A percentile compares a stretch with the other conserved stretches of the same genome.
phyloP scores from a whole-genome alignment of 192 early-diverging fungal species.

The Podila epicladia region DNA sequence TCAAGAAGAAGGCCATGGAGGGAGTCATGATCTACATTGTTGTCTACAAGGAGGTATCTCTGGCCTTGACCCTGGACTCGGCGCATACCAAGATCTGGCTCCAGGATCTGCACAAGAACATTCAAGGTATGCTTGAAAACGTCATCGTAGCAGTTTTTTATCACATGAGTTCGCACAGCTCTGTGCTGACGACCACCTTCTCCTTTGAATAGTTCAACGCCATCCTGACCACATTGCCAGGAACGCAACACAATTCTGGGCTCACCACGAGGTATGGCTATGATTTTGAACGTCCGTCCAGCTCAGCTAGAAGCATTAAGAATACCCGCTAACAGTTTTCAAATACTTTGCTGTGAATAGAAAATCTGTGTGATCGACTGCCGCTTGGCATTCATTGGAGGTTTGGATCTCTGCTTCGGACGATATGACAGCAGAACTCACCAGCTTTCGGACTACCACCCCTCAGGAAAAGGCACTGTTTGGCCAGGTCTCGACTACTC shows the following conservation, averaged over 20 bases:
- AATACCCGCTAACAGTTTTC: neutral
- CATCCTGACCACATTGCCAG: constrained; percentile 84
- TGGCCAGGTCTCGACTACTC: constrained; percentile 83
- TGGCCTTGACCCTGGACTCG: constrained; percentile 81
- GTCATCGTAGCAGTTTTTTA: neutral
- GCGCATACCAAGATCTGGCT: constrained; percentile 81
- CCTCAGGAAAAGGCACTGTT: constrained; percentile 50
- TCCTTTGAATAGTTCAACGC: constrained; percentile 66
- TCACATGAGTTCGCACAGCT: neutral
- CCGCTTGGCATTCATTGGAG: constrained; percentile 85
- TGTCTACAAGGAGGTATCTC: constrained; percentile 87
- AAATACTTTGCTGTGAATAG: constrained; percentile 27
- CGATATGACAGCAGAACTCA: constrained; percentile 84
- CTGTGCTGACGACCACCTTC: neutral
- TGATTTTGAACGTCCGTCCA: neutral
- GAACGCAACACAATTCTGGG: constrained; percentile 89
- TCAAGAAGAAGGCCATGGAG: constrained; percentile 84
- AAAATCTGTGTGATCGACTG: constrained; percentile 86
- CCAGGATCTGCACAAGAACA: constrained; percentile 77
- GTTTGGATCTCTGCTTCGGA: constrained; percentile 88
- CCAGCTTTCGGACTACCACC: constrained; percentile 74
- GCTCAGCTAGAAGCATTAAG: neutral
- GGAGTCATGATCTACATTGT: constrained; percentile 90
- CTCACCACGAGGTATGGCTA: constrained; percentile 68
- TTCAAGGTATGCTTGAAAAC: constrained; percentile 57